Evolutionary conservation across 1,139 yeast genomes (phyloP).

Genomic region (Suhomyces terraborum): DNA sequence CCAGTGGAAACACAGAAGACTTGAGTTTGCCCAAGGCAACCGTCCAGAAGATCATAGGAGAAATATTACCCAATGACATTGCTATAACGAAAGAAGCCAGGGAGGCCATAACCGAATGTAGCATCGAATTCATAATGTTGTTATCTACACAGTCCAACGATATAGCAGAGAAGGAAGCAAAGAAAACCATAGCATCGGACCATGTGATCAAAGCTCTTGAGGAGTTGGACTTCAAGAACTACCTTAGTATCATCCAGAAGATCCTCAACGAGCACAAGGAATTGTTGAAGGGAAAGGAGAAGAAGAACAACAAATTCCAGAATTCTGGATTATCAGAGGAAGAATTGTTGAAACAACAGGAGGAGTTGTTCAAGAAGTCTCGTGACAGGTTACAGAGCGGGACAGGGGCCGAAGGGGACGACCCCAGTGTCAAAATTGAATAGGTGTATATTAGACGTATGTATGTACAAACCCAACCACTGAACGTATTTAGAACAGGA

Average conservation of each 20-base stretch:
- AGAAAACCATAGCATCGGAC: constrained; percentile 95
- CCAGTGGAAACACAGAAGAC: constrained; percentile 42
- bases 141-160: constrained; percentile 92
- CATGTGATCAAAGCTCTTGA: constrained; percentile 90
- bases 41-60: constrained; percentile 90
- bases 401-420: constrained; percentile 13
- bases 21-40: constrained; percentile 70
- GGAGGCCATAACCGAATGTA: constrained; percentile 93
- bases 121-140: constrained; percentile 94
- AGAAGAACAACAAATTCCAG: constrained; percentile 90
- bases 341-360: constrained; percentile 88
- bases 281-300: constrained; percentile 81
- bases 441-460: constrained; percentile 6
- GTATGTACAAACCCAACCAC: constrained; percentile 2
- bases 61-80: constrained; percentile 81
- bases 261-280: constrained; percentile 88
- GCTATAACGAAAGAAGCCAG: constrained; percentile 92
- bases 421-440: constrained; percentile 13
- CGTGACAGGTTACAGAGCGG: constrained; percentile 66
- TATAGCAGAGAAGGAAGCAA: constrained; percentile 93
- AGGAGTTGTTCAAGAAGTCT: constrained; percentile 86
- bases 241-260: constrained; percentile 78
- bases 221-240: constrained; percentile 84
- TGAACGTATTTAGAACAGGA: background rate
- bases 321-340: constrained; percentile 91